These are phyloP conservation scores for Schoenoplectus triqueter DNA, from an alignment of 202 grass and related monocot species.

Conservation along the genomic window DNA sequence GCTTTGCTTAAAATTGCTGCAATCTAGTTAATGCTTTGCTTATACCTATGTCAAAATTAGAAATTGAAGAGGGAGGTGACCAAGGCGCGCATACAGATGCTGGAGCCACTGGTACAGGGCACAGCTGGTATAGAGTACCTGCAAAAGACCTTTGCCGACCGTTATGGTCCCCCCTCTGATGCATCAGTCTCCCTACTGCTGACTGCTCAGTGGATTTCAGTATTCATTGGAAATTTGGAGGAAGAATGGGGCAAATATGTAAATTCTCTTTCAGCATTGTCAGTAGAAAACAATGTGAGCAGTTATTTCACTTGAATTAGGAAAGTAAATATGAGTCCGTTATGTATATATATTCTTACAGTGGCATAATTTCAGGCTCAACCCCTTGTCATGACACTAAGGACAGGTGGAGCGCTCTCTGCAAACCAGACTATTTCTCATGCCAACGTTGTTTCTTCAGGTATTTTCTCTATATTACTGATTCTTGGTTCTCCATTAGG, in stretches of 20 bases:
- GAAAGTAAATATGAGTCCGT: neutral
- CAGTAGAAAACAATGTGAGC: conserved; percentile 63
- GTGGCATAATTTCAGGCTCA: conserved; percentile 49
- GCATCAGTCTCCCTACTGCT: conserved; percentile 55
- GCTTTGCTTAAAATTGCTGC: neutral
- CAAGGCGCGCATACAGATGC: conserved; percentile 70
- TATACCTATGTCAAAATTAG: conserved; percentile 48
- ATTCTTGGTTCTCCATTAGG: conserved; percentile 10
- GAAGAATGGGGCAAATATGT: conserved; percentile 76
- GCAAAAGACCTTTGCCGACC: conserved; percentile 78
- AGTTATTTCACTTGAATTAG: conserved; percentile 21
- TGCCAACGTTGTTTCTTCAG: conserved; percentile 35
- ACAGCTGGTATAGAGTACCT: conserved; percentile 86
- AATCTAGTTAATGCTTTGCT: conserved; percentile 18
- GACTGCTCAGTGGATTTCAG: conserved; percentile 59
- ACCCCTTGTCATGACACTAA: conserved; percentile 61
- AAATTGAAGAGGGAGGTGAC: conserved; percentile 77
- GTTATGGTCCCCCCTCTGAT: conserved; percentile 54
- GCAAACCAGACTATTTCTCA: conserved; percentile 38
- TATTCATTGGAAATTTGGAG: conserved; percentile 42
- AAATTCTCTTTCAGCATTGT: conserved; percentile 51
- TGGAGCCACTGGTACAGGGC: conserved; percentile 78
- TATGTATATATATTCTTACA: neutral
- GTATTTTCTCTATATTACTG: conserved; percentile 23
- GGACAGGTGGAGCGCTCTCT: conserved; percentile 51